These are phyloP conservation scores for Leccinum pachyderme DNA, from an alignment of 1,284 basidiomycete species.

Conservation along the genomic window DNA sequence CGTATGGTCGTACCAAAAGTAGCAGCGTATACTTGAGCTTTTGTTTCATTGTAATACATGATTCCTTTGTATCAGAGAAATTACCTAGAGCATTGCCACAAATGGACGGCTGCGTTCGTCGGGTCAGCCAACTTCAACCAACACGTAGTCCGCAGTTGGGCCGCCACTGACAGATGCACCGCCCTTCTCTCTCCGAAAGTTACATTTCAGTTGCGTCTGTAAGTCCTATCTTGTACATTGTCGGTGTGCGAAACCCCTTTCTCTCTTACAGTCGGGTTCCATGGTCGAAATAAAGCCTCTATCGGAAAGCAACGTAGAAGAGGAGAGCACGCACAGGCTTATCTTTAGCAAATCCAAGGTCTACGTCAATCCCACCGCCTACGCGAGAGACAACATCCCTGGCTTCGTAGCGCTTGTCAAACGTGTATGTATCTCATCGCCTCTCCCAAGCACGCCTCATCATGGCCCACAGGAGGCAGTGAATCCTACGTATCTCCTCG, in stretches of 20 bases:
- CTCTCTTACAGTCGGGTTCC: constrained; percentile 48
- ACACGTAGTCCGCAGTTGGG: constrained; percentile 11
- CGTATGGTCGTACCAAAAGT: constrained; percentile 78
- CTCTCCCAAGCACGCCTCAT: constrained; percentile 6
- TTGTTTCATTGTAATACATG: constrained; percentile 18
- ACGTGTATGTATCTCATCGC: constrained; percentile 47
- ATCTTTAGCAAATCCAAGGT: constrained; percentile 91
- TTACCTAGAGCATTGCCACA: constrained; percentile 23
- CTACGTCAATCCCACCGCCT: constrained; percentile 91
- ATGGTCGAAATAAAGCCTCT: constrained; percentile 77
- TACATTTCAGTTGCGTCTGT: constrained; percentile 46
- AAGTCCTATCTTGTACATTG: constrained; percentile 14
- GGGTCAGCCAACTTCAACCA: neutral
- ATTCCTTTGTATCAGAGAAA: constrained; percentile 8
- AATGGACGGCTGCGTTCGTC: constrained; percentile 13
- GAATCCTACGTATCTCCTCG: constrained; percentile 72
- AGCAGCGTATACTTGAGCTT: constrained; percentile 28
- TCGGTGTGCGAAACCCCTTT: constrained; percentile 10
- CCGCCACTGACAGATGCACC: constrained; percentile 21
- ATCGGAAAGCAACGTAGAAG: constrained; percentile 32
- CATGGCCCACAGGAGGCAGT: constrained; percentile 55
- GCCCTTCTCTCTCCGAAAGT: constrained; percentile 36
- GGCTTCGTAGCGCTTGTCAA: constrained; percentile 90
- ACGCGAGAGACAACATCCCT: constrained; percentile 88
- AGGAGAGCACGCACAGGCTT: constrained; percentile 67